Percentiles rank a stretch among this genome's conserved stretches.
phyloP scores from a whole-genome alignment of 1,284 basidiomycete genomes.

The Boletellus deceptivus region DNA sequence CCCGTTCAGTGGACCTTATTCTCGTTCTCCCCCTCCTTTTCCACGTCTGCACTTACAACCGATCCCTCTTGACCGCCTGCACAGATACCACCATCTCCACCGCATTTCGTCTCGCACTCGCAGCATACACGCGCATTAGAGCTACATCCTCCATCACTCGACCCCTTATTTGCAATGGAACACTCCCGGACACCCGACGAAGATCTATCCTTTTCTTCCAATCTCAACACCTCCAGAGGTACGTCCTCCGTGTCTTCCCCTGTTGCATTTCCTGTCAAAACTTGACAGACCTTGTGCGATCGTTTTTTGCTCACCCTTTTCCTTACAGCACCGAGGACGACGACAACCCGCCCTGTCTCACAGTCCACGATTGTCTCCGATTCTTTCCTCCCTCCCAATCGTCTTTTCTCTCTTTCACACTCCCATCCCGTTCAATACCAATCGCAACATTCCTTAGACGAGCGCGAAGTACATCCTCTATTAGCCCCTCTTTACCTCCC shows the following conservation, averaged over 20 bases:
- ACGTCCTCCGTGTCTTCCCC: too few relatives aligned
- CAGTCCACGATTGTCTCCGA: too few relatives aligned
- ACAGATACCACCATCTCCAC: background rate
- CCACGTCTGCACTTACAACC: background rate
- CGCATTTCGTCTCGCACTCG: too few relatives aligned
- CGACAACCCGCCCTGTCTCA: background rate
- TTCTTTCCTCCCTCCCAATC: too few relatives aligned
- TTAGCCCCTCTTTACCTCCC: constrained; percentile 3
- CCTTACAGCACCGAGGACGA: constrained; percentile 8
- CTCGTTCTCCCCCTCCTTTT: background rate
- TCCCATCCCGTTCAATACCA: too few relatives aligned
- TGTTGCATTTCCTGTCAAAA: constrained; percentile 6
- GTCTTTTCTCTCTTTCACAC: too few relatives aligned
- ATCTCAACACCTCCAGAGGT: constrained; percentile 26
- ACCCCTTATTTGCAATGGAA: constrained; percentile 20
- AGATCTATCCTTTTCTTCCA: constrained; percentile 10
- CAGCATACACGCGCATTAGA: background rate
- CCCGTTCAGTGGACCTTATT: background rate
- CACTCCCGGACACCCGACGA: constrained; percentile 19
- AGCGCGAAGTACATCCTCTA: constrained; percentile 1
- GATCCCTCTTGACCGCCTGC: background rate
- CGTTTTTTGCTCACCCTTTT: constrained; percentile 7
- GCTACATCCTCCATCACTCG: background rate
- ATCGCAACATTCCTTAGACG: background rate
- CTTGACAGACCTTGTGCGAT: constrained; percentile 18